A percentile compares a stretch with the other conserved stretches of the same genome.
phyloP scores from a whole-genome alignment of 768 basidiomycete genomes.

The Stropharia rugosoannulata region DNA sequence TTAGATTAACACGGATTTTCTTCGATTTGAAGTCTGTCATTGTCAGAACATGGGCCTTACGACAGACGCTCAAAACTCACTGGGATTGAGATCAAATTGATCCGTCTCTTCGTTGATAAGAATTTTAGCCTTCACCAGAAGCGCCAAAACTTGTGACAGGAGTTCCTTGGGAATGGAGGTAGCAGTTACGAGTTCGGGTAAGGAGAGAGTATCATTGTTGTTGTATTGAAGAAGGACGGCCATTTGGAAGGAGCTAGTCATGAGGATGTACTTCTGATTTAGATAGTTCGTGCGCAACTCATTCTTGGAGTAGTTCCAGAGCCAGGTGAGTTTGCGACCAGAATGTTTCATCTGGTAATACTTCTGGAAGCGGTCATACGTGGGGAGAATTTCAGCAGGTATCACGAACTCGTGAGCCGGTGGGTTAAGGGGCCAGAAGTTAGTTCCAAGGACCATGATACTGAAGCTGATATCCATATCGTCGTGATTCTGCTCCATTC shows the following conservation, averaged over 20 bases:
- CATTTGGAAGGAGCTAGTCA: slow-evolving; percentile 95
- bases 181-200: slow-evolving; percentile 75
- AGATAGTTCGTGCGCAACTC: slow-evolving; percentile 93
- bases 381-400: slow-evolving; percentile 82
- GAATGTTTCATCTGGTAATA: slow-evolving; percentile 95
- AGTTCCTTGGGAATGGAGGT: slow-evolving; percentile 82
- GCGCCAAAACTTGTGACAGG: slow-evolving; percentile 63
- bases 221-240: slow-evolving; percentile 95
- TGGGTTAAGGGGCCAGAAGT: slow-evolving; percentile 92
- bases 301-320: slow-evolving; percentile 98
- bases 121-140: slow-evolving; percentile 85
- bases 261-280: slow-evolving; percentile 93
- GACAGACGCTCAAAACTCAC: slow-evolving; percentile 25
- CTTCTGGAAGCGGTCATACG: slow-evolving; percentile 87
- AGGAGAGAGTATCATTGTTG: slow-evolving; percentile 79
- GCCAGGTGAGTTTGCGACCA: slow-evolving; percentile 94
- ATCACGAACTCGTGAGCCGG: slow-evolving; percentile 86
- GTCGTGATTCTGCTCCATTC: slow-evolving; percentile 83
- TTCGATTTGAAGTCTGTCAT: slow-evolving; percentile 82
- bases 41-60: background rate
- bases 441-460: slow-evolving; percentile 92
- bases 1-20: slow-evolving; percentile 92
- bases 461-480: slow-evolving; percentile 90
- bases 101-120: slow-evolving; percentile 86
- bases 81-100: slow-evolving; percentile 89